phyloP scores from a whole-genome alignment of 2,329 filamentous ascomycete genomes.

The Alternaria incomplexa region DNA sequence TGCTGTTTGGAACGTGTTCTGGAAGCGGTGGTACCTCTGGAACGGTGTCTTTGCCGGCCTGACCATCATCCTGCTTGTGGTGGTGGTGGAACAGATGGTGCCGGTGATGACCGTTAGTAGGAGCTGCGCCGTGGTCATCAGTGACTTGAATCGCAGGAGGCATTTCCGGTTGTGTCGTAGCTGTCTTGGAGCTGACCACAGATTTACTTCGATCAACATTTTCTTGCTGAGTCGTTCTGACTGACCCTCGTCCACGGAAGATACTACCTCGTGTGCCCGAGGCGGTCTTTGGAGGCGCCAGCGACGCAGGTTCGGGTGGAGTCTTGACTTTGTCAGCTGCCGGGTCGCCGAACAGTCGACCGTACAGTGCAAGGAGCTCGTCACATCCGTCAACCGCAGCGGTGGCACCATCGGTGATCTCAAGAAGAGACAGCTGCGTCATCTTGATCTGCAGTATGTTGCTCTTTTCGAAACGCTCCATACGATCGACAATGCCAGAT shows the following conservation, averaged over 20 bases:
- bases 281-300: conserved; percentile 64
- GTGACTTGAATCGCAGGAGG: conserved; percentile 80
- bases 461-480: conserved; percentile 85
- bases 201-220: conserved; percentile 29
- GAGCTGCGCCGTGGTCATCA: conserved; percentile 59
- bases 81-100: conserved; percentile 42
- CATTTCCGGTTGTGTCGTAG: conserved; percentile 35
- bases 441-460: conserved; percentile 93
- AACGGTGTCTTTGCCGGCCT: conserved; percentile 21
- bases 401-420: conserved; percentile 81
- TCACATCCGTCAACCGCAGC: conserved; percentile 87
- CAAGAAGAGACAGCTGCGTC: conserved; percentile 85
- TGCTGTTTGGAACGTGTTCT: conserved; percentile 25
- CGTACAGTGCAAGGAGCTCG: conserved; percentile 82
- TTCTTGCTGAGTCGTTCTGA: conserved; percentile 28
- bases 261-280: conserved; percentile 79
- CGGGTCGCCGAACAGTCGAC: conserved; percentile 75
- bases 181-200: conserved; percentile 31
- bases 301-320: conserved; percentile 53
- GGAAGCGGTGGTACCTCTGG: conserved; percentile 35
- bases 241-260: conserved; percentile 63
- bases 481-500: conserved; percentile 71
- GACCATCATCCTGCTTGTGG: conserved; percentile 45
- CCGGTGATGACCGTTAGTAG: conserved; percentile 44
- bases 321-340: conserved; percentile 43